A percentile compares a stretch with the other conserved stretches of the same genome.
These are phyloP conservation scores for Colletotrichum chrysophilum DNA, from an alignment of 2,329 filamentous ascomycete genomes.

Conservation along the genomic window DNA sequence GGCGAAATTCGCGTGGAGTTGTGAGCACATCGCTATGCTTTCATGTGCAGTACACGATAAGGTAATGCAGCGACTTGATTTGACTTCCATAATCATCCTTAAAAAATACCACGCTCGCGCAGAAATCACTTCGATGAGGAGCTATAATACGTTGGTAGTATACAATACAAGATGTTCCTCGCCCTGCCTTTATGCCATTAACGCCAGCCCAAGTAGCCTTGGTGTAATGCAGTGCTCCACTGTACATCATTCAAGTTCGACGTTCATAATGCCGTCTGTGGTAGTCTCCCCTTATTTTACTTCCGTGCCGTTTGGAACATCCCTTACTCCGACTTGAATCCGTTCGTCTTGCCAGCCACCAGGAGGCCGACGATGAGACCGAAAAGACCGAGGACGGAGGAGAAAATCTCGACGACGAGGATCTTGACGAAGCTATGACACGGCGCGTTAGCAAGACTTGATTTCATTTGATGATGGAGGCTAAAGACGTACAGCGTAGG, in stretches of 20 bases:
- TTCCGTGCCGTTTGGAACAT: not conserved
- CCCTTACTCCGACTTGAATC: slow-evolving; percentile 60
- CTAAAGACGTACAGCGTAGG: slow-evolving; percentile 72
- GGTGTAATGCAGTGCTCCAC: slow-evolving; percentile 24
- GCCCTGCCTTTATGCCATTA: slow-evolving; percentile 24
- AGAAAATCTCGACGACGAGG: slow-evolving; percentile 98
- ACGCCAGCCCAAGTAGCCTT: slow-evolving; percentile 25
- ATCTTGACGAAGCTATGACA: slow-evolving; percentile 89
- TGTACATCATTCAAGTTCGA: slow-evolving; percentile 15
- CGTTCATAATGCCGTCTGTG: slow-evolving; percentile 1
- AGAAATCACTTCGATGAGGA: slow-evolving; percentile 18
- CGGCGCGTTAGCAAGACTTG: slow-evolving; percentile 25
- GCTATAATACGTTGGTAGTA: slow-evolving; percentile 21
- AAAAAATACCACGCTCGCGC: not conserved
- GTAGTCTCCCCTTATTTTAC: not conserved
- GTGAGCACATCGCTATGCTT: not conserved
- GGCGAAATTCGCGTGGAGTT: slow-evolving; percentile 42
- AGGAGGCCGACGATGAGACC: slow-evolving; percentile 94
- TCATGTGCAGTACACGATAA: not conserved
- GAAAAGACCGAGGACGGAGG: slow-evolving; percentile 94
- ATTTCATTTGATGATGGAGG: not conserved
- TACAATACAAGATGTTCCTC: slow-evolving; percentile 23
- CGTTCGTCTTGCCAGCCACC: slow-evolving; percentile 80
- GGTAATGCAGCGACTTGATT: not conserved
- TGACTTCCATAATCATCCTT: not conserved